A percentile compares a stretch with the other conserved stretches of the same genome.
These are phyloP conservation scores for Exidia glandulosa DNA, from an alignment of 768 basidiomycete species.

Conservation along the genomic window DNA sequence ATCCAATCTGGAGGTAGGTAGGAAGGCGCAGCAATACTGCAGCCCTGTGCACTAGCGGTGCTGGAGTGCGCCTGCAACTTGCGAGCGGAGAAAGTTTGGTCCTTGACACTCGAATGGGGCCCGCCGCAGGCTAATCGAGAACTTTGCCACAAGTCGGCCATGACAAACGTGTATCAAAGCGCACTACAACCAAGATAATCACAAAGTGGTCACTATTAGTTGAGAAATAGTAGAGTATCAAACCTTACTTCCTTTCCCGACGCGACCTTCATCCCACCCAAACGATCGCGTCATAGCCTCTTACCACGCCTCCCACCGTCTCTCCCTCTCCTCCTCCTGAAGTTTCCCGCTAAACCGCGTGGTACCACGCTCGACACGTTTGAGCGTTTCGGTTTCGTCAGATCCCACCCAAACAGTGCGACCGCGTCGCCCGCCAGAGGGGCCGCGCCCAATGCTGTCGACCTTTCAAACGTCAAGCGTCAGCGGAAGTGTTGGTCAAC, in stretches of 20 bases:
- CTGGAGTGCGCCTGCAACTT: too few relatives aligned
- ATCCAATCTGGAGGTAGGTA: too few relatives aligned
- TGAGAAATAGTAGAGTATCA: too few relatives aligned
- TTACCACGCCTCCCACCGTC: conserved; percentile 75
- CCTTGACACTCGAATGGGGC: too few relatives aligned
- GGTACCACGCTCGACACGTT: conserved; percentile 72
- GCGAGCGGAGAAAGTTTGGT: too few relatives aligned
- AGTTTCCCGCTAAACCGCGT: conserved; percentile 53
- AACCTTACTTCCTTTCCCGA: background rate
- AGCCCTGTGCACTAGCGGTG: too few relatives aligned
- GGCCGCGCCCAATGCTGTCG: conserved; percentile 91
- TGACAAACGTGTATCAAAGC: too few relatives aligned
- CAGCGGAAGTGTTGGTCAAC: background rate
- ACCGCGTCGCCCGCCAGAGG: conserved; percentile 86
- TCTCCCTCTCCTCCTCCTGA: conserved; percentile 41
- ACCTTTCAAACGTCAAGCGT: conserved; percentile 35
- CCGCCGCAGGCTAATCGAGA: too few relatives aligned
- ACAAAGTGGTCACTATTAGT: too few relatives aligned
- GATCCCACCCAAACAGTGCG: conserved; percentile 84
- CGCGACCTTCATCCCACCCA: conserved; percentile 56
- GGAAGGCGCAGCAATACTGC: too few relatives aligned
- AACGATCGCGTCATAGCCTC: conserved; percentile 75
- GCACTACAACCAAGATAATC: too few relatives aligned
- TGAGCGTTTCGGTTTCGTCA: conserved; percentile 72
- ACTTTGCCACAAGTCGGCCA: too few relatives aligned